Evolutionary conservation across 1,284 basidiomycete species (phyloP).

Genomic region (Stygiomarasmius scandens): DNA sequence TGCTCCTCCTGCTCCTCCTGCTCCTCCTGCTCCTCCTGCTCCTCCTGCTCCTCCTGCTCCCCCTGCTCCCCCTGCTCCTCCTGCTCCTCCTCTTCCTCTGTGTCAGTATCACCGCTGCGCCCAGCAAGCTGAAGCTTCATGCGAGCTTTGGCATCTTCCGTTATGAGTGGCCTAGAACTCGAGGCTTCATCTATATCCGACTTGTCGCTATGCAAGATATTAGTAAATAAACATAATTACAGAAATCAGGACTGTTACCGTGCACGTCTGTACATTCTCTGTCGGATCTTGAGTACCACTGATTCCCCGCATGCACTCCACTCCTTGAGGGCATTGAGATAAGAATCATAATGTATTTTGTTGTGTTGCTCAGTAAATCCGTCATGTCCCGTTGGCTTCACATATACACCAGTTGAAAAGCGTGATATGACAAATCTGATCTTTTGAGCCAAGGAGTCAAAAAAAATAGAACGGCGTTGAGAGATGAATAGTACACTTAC

Average conservation of each 20-base stretch:
- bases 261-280: slow-evolving; percentile 1
- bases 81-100: neutral
- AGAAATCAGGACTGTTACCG: slow-evolving; percentile 10
- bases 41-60: too few relatives aligned
- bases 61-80: too few relatives aligned
- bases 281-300: neutral
- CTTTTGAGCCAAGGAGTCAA: too few relatives aligned
- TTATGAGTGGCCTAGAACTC: neutral
- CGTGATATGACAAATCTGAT: slow-evolving; percentile 1
- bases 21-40: too few relatives aligned
- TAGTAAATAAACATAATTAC: neutral
- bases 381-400: neutral
- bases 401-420: slow-evolving; percentile 1
- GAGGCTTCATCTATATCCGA: neutral
- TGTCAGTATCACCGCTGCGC: slow-evolving; percentile 5
- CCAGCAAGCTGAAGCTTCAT: neutral
- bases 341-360: neutral
- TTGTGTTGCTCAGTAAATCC: neutral
- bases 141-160: neutral
- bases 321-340: slow-evolving; percentile 1
- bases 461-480: too few relatives aligned
- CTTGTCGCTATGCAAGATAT: neutral
- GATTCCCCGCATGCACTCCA: neutral
- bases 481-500: slow-evolving; percentile 2
- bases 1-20: too few relatives aligned